Base-by-base conservation (phyloP, 805 yeast species). In the Lachancea sp. region DNA sequence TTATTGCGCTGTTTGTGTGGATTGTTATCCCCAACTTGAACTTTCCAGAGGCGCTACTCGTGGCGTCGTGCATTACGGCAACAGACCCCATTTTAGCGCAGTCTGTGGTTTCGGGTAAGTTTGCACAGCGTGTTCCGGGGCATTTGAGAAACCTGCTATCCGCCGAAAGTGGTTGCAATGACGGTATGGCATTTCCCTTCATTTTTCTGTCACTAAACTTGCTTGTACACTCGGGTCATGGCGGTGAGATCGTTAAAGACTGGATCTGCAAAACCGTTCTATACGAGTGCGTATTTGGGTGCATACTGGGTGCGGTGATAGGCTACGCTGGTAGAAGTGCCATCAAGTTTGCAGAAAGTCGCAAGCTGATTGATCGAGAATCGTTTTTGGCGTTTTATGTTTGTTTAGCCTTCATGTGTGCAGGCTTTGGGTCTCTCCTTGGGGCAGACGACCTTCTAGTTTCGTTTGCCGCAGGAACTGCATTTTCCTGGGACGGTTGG, bases 61-160 rank as follows among this genome's bases (percentile, higher is more conserved):
- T 89, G 1, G 77, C 90, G 27, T 96, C 95, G 1, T 88, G 96
- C 62, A 81, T 89, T 38, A 90, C 96, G 0, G 96, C 96, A 2
- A 90, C 97, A 0, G 97, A 89, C 66, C 97, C 97, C 6, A 93
- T 89, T 35, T 72, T 89, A 58, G 96, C 96, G 2, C 93, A 95
- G 15, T 95, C 96, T 2, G 95, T 89, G 32, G 96, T 89, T 10
- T 95, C 67, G 15, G 95, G 95, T 53, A 85, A 86, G 60, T 89
- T 89, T 62, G 95, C 96, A 12, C 78, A 78, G 57, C 76, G 95
- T 45, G 95, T 89, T 15, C 95, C 96, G 1, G 95, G 95, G n/a
- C 96, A 89, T 65, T 72, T 89, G 66, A 73, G 95, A 54, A 85
- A 88, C 58, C 66, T 89, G 38, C 69, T 90, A 20, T 78, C 90